Percentiles rank a stretch among this genome's conserved stretches.
Evolutionary conservation across 768 basidiomycete species (phyloP).

Genomic region (Boletus speciosus): DNA sequence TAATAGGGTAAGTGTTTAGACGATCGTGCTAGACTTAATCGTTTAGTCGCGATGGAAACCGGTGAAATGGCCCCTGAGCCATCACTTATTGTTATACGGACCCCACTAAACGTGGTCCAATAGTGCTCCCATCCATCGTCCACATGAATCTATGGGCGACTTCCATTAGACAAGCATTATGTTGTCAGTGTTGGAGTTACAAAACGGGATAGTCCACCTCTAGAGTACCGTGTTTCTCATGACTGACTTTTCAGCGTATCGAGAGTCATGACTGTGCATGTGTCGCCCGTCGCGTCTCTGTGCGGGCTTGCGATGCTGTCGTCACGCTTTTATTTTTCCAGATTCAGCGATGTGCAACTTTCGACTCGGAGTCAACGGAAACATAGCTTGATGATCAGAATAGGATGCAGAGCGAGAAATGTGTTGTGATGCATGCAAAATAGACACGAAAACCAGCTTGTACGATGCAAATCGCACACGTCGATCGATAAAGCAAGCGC

Average conservation of each 20-base stretch:
- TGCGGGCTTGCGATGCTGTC: too few relatives aligned
- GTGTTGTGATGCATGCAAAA: neutral
- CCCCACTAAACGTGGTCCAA: neutral
- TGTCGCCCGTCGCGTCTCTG: neutral
- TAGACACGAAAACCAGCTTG: neutral
- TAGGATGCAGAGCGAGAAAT: constrained; percentile 5
- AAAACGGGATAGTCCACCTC: too few relatives aligned
- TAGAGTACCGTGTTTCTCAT: too few relatives aligned
- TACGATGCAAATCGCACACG: neutral
- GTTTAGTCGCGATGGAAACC: constrained; percentile 18
- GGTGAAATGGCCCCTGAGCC: constrained; percentile 1
- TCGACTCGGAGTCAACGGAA: neutral
- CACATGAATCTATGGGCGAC: too few relatives aligned
- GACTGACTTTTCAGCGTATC: too few relatives aligned
- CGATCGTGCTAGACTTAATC: neutral
- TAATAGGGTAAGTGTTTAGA: neutral
- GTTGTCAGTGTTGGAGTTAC: too few relatives aligned
- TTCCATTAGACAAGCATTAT: too few relatives aligned
- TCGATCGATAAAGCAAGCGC: neutral
- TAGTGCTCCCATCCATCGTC: neutral
- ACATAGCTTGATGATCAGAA: neutral
- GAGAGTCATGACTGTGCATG: too few relatives aligned
- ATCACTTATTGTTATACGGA: neutral
- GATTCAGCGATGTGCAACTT: neutral
- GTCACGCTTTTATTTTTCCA: too few relatives aligned